phyloP scores from a whole-genome alignment of 2,329 filamentous ascomycete species.

The Phialophora verrucosa region DNA sequence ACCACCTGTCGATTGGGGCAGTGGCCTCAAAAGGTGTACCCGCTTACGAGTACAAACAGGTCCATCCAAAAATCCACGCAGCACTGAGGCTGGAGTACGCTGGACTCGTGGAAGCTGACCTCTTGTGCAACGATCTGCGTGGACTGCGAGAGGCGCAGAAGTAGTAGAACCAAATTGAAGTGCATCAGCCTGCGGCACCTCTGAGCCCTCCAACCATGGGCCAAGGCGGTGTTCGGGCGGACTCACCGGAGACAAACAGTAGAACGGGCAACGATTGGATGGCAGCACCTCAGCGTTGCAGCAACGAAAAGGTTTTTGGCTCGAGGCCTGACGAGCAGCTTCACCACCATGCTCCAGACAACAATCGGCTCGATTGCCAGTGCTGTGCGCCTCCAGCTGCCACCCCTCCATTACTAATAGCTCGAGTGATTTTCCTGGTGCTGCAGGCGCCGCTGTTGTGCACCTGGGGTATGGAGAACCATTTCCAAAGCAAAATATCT shows the following conservation, averaged over 20 bases:
- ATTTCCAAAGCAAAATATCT: neutral
- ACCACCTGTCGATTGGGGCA: neutral
- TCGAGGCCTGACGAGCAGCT: constrained; percentile 18
- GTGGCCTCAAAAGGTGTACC: neutral
- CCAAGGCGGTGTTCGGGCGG: constrained; percentile 32
- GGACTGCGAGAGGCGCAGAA: constrained; percentile 22
- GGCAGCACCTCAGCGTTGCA: constrained; percentile 2
- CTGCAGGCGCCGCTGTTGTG: neutral
- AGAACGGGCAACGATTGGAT: constrained; percentile 10
- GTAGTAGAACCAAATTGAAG: neutral
- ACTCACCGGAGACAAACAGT: constrained; percentile 13
- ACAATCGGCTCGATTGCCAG: neutral
- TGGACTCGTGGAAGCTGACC: neutral
- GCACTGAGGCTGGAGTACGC: constrained; percentile 5
- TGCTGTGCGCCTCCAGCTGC: constrained; percentile 6
- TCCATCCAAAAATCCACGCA: neutral
- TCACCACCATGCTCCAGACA: neutral
- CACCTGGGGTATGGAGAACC: neutral
- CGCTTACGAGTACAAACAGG: neutral
- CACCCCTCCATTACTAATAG: constrained; percentile 14
- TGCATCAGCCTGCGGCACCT: neutral
- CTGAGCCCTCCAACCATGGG: neutral
- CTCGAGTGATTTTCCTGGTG: neutral
- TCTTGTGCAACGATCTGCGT: constrained; percentile 14
- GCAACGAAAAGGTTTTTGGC: neutral